These are phyloP conservation scores for Podospora pseudocomata DNA, from an alignment of 495 filamentous ascomycete genomes.

Conservation along the genomic window DNA sequence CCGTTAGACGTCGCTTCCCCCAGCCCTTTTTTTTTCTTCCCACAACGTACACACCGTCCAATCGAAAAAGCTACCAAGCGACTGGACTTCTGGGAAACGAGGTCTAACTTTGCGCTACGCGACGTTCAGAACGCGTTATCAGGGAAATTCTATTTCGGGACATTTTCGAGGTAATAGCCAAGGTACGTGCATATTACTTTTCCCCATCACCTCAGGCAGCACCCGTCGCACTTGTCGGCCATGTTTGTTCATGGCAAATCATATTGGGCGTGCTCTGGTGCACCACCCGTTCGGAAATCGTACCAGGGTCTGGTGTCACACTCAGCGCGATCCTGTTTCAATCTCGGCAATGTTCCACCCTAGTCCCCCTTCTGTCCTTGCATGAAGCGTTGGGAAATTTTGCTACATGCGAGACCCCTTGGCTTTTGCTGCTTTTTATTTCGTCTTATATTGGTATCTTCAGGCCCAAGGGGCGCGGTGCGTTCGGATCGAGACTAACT, in stretches of 20 bases:
- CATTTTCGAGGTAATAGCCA: neutral
- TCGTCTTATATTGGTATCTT: slow-evolving; percentile 17
- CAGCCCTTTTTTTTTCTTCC: neutral
- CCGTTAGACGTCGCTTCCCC: neutral
- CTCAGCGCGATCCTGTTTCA: slow-evolving; percentile 37
- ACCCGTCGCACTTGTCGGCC: slow-evolving; percentile 2
- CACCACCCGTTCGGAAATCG: slow-evolving; percentile 26
- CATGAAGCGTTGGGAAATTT: slow-evolving; percentile 36
- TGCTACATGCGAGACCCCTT: slow-evolving; percentile 22
- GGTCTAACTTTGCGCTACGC: slow-evolving; percentile 6
- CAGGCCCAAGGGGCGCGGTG: neutral
- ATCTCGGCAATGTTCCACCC: slow-evolving; percentile 44
- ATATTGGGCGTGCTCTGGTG: slow-evolving; percentile 13
- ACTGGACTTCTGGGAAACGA: neutral
- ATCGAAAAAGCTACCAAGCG: neutral
- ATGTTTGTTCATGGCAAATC: slow-evolving; percentile 21
- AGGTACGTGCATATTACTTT: slow-evolving; percentile 8
- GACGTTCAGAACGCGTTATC: slow-evolving; percentile 10
- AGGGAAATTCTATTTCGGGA: slow-evolving; percentile 12
- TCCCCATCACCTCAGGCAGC: neutral
- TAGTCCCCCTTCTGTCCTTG: slow-evolving; percentile 34
- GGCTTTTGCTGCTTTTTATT: slow-evolving; percentile 22
- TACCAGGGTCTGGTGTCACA: slow-evolving; percentile 26
- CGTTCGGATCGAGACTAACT: neutral
- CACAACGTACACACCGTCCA: neutral